Conservation (phyloP, 2,329 filamentous ascomycete species). For the Bipolaris sorokiniana region DNA sequence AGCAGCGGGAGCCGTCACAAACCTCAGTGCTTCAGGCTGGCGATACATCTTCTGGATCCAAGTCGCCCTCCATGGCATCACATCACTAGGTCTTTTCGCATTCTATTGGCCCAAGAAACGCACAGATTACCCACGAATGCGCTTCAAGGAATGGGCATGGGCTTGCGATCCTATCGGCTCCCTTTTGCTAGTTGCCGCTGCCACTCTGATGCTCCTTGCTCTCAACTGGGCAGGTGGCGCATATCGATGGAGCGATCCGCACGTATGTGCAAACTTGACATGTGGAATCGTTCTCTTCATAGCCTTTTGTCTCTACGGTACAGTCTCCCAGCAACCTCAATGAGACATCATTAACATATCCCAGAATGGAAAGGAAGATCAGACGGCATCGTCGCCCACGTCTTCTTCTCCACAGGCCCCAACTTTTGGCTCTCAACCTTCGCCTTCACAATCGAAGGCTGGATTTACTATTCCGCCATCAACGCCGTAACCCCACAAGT, state of each 20-base stretch:
- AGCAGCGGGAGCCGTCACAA: constrained; percentile 60
- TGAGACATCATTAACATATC: not conserved
- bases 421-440: constrained; percentile 63
- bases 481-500: constrained; percentile 43
- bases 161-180: constrained; percentile 42
- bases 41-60: constrained; percentile 66
- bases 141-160: constrained; percentile 35
- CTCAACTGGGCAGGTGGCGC: constrained; percentile 42
- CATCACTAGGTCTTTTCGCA: constrained; percentile 55
- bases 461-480: constrained; percentile 58
- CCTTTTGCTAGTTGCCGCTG: constrained; percentile 31
- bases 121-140: constrained; percentile 34
- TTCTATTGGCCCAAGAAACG: constrained; percentile 44
- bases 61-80: constrained; percentile 59
- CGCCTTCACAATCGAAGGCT: constrained; percentile 64
- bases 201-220: constrained; percentile 37
- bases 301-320: constrained; percentile 39
- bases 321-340: no score
- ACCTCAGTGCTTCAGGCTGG: constrained; percentile 57
- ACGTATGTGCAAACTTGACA: constrained; percentile 33
- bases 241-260: constrained; percentile 32
- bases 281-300: constrained; percentile 34
- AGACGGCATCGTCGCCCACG: constrained; percentile 62
- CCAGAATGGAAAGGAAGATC: constrained; percentile 62
- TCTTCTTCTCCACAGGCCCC: constrained; percentile 60